Evolutionary conservation across 805 yeast species (phyloP), one percentile per base, ranked within the genome.

Genomic region (Wilhelminamyces savonicus): DNA sequence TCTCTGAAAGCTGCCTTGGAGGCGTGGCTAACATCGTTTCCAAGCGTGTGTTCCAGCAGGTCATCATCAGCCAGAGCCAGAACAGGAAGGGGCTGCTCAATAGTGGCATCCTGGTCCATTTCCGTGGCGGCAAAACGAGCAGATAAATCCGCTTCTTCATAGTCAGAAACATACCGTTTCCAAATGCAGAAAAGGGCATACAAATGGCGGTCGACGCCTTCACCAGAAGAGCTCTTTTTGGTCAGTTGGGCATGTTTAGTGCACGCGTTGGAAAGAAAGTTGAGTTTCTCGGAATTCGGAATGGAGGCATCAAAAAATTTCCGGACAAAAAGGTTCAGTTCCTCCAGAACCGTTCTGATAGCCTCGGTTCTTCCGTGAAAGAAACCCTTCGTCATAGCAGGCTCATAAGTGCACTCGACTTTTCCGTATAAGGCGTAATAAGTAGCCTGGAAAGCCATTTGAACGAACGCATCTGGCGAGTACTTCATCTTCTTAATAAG

Each of bases 331-430:
- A 72, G 66, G 48, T 82, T 82, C 1, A 92, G 80, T 50, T 85
- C 85, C 43, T 74, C 66, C 5, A 90, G 77, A 4, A 87, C 96
- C 0, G 94, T 73, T 46, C 96, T 69, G 32, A 87, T 77, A 3
- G 95, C 94, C 56, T 87, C 97, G 1, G 97, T 87, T 53, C 97
- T 72, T 8, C 96, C 97, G 50, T 87, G 95, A 39, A 80, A 69
- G 52, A 79, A 87, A 35, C 65, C 66, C 54, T 87, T 87, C 4
- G 96, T 88, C 97, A 87, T 87, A 7, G 95, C 95, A 2, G 97
- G 97, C 59, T 87, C 97, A 53, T 87, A 87, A 5, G 95, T 85
- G 40, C 94, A 83, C 55, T 86, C 97, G 23, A 86, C 90, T 50
- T 82, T 83, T 28, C 97, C 96, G 51, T 87, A 87, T 22, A 87